Base-by-base conservation (phyloP, 306 rosid species). In the Trifolium dubium region DNA sequence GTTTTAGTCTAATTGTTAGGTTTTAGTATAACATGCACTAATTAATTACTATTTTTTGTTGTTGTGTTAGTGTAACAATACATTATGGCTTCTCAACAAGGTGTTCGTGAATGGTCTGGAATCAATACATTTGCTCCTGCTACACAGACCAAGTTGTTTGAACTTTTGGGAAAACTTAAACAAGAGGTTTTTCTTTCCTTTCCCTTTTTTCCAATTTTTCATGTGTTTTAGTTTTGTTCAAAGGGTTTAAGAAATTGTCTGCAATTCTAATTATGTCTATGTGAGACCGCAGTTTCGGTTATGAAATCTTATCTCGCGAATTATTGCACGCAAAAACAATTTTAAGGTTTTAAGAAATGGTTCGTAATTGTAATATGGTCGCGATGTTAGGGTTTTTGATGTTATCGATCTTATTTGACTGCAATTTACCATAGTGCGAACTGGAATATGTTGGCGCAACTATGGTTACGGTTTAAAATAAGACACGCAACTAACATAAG, bases 81-180 rank as follows among this genome's bases (percentile, higher is more conserved):
- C n/a, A 1, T 58, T 50, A 84, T 94, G 99, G 97, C 96, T 19
- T 84, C 96, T 47, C 60, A 54, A 19, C 91, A 72, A 65, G 39
- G 77, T n/a, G 41, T 86, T 10, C 92, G 95, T 58, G 99, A 94
- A 63, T 94, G 99, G 99, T 76, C 85, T 2, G 97, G 99, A 77
- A 87, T 92, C 73, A 92, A 90, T 80, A 80, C 87, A 15, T 94
- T 94, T 63, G 95, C 99, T 8, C 76, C 86, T 46, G 95, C 96
- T 53, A 94, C 99, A 2, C 99, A 94, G 86, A 86, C 85, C 32
- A 94, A 89, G 82, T 72, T 94, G 85, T 83, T 88, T 73, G 95
- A 91, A 68, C 83, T 92, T 72, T 75, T 94, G 73, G 95, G 97
- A 62, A 83, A 85, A 17, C 96, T 94, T 19, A 92, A 94, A 71